These are phyloP conservation scores for Sclerotinia trifoliorum DNA, from an alignment of 2,329 filamentous ascomycete genomes.

Conservation along the genomic window DNA sequence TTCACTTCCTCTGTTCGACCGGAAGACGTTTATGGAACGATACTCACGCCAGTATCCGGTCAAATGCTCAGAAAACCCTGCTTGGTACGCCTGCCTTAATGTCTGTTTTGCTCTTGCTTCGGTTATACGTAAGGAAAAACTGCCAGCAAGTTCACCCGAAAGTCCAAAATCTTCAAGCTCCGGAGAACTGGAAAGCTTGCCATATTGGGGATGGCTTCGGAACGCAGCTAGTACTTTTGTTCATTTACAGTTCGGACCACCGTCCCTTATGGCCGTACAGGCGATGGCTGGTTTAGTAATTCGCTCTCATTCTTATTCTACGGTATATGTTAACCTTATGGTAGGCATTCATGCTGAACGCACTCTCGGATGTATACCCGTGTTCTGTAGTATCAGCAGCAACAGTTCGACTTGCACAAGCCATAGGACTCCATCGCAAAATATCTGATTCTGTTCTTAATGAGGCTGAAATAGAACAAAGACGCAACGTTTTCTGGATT, in stretches of 20 bases:
- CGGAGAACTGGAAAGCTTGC: neutral
- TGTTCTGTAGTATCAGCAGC: slow-evolving; percentile 28
- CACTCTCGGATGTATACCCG: slow-evolving; percentile 30
- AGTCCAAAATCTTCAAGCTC: neutral
- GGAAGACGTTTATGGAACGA: slow-evolving; percentile 27
- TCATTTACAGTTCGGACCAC: slow-evolving; percentile 29
- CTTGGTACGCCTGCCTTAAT: slow-evolving; percentile 36
- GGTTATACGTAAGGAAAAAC: slow-evolving; percentile 26
- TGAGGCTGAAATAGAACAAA: slow-evolving; percentile 28
- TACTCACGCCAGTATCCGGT: slow-evolving; percentile 31
- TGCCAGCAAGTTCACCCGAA: slow-evolving; percentile 7
- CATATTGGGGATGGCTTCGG: slow-evolving; percentile 13
- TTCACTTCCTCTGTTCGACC: slow-evolving; percentile 27
- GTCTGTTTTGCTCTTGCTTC: slow-evolving; percentile 27
- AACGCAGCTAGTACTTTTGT: slow-evolving; percentile 32
- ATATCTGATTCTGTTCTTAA: slow-evolving; percentile 27
- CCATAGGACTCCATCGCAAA: slow-evolving; percentile 33
- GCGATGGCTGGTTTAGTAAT: slow-evolving; percentile 28
- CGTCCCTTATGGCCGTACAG: slow-evolving; percentile 33
- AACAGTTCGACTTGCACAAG: slow-evolving; percentile 28
- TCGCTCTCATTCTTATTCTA: neutral
- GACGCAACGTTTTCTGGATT: slow-evolving; percentile 35
- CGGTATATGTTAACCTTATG: neutral
- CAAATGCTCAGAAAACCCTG: slow-evolving; percentile 27
- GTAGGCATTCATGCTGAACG: slow-evolving; percentile 24